Percentiles rank a stretch among this genome's conserved stretches.
Evolutionary conservation across 371 early-diverging fungal genomes (phyloP).

Genomic region (Syncephalastrum monosporum): DNA sequence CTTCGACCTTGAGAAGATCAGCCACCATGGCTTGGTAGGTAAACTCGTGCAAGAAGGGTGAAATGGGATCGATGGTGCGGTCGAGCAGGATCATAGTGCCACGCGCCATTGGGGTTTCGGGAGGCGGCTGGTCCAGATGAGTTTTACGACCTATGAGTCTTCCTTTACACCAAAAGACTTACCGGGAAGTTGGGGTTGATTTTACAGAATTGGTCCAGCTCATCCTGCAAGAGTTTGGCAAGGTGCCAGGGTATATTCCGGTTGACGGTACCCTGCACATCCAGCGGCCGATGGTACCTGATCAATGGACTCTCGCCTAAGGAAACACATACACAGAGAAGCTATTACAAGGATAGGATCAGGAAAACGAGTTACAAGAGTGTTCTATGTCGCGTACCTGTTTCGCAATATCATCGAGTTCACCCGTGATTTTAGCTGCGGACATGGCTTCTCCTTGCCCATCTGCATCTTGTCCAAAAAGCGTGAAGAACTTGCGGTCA

Average conservation of each 20-base stretch:
- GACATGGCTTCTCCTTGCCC: slow-evolving; percentile 28
- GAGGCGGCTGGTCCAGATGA: slow-evolving; percentile 39
- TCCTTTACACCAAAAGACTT: slow-evolving; percentile 10
- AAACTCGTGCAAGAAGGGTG: slow-evolving; percentile 92
- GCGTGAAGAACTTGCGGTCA: slow-evolving; percentile 64
- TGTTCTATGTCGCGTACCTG: slow-evolving; percentile 38
- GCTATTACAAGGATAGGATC: slow-evolving; percentile 22
- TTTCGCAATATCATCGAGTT: slow-evolving; percentile 67
- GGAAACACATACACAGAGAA: slow-evolving; percentile 72
- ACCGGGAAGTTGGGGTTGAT: slow-evolving; percentile 64
- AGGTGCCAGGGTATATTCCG: slow-evolving; percentile 50
- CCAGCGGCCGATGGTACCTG: slow-evolving; percentile 77
- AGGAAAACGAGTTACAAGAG: neutral
- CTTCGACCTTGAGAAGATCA: slow-evolving; percentile 80
- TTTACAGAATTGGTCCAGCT: slow-evolving; percentile 62
- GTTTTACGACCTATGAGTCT: neutral
- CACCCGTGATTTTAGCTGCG: slow-evolving; percentile 49
- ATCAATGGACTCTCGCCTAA: slow-evolving; percentile 88
- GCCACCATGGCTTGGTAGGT: slow-evolving; percentile 94
- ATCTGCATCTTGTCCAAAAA: slow-evolving; percentile 37
- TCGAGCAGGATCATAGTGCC: slow-evolving; percentile 84
- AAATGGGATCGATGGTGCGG: slow-evolving; percentile 81
- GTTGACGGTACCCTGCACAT: slow-evolving; percentile 67
- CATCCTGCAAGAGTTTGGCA: slow-evolving; percentile 52
- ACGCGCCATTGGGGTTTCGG: slow-evolving; percentile 64